Evolutionary conservation across 139 green algal genomes (phyloP), one percentile per base, ranked within the genome.

Genomic region (Chlorella sorokiniana): DNA sequence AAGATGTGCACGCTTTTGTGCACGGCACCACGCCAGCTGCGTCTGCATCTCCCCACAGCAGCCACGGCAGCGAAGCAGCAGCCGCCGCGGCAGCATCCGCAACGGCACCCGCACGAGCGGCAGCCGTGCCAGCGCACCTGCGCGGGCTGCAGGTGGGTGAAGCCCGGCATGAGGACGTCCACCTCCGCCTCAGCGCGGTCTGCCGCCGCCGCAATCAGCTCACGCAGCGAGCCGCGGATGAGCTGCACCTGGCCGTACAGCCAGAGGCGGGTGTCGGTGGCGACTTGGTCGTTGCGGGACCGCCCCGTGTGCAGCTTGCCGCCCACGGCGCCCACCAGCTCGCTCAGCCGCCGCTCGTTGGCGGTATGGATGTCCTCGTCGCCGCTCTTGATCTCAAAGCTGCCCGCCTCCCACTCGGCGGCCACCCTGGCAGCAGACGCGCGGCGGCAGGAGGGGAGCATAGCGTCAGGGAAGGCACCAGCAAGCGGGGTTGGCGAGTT

Each of bases 301-400:
- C 97, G 88, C 9, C 96, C 97, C 3, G 97, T 99, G 88, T 99
- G 97, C 81, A 99, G 95, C 92, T 99, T 99, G 69, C 95, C 96
- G 41, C 93, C 96, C 25, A 97, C 90, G 41, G 91, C 4, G 5
- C 95, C 96, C 25, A 99, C 85, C 20, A 98, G 65, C 90, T 99
- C 96, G 54, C 86, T 95, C 6, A 99, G 89, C 27, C 95, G 85
- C 22, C 96, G 88, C 89, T 99, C 96, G 84, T 99, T 99, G 65
- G 96, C 96, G 44, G 95, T 99, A 92, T 99, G 95, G 79, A 99
- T 99, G 89, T 99, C 96, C 86, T 99, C 96, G 83, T 99, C 96
- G 1, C 94, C 94, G 6, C 79, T 62, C 86, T 94, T 95, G 29
- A 98, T 86, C 31, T 91, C 70, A 86, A 99, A 99, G 3, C 41